Conservation (phyloP, 306 rosid species). For the Lathyrus sativus region DNA sequence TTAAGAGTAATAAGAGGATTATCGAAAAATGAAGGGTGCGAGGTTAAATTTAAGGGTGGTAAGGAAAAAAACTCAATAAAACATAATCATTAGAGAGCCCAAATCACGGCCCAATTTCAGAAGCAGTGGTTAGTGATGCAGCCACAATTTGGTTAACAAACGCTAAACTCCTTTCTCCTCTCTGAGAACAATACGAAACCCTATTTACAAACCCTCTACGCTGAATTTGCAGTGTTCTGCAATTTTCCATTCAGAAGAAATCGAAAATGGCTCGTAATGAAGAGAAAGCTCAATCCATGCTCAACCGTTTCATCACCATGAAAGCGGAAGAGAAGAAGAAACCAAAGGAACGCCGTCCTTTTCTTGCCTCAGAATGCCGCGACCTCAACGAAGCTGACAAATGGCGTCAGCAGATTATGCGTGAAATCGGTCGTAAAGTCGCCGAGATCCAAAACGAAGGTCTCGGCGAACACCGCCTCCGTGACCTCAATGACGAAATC, state of each 20-base stretch:
- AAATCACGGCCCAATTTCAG: too few relatives aligned
- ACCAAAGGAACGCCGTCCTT: conserved; percentile 72
- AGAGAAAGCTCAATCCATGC: conserved; percentile 56
- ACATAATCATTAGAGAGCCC: too few relatives aligned
- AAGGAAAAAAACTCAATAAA: too few relatives aligned
- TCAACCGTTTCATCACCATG: conserved; percentile 78
- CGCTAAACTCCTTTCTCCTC: too few relatives aligned
- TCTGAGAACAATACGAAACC: too few relatives aligned
- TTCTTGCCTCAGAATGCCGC: conserved; percentile 89
- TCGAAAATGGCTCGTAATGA: conserved; percentile 72
- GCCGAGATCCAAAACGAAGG: conserved; percentile 98
- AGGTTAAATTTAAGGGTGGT: too few relatives aligned
- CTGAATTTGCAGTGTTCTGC: background rate
- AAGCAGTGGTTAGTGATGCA: too few relatives aligned
- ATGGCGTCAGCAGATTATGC: conserved; percentile 94
- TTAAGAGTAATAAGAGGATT: too few relatives aligned
- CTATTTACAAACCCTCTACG: too few relatives aligned
- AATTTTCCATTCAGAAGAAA: conserved; percentile 5
- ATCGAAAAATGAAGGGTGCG: too few relatives aligned
- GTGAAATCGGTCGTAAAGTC: conserved; percentile 92
- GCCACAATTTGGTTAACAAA: too few relatives aligned
- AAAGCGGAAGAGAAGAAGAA: conserved; percentile 96
- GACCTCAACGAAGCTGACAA: conserved; percentile 91
- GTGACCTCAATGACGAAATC: conserved; percentile 93
- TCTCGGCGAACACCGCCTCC: conserved; percentile 95